These are phyloP conservation scores for Lyophyllum semitale DNA, from an alignment of 768 basidiomycete species.

Conservation along the genomic window DNA sequence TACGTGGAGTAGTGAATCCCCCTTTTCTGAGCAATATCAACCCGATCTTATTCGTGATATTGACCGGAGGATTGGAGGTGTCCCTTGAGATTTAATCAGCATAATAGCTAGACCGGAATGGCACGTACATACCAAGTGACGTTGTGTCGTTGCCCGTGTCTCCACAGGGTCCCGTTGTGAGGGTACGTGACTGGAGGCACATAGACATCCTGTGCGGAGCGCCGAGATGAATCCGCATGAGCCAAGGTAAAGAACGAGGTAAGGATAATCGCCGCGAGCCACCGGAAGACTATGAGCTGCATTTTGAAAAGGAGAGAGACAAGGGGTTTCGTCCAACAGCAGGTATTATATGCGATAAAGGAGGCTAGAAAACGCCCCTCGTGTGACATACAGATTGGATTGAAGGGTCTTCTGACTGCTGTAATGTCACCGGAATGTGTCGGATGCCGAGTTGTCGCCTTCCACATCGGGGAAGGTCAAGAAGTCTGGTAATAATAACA, in stretches of 20 bases:
- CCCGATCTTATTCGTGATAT: conserved; percentile 43
- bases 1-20: conserved; percentile 23
- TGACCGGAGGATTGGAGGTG: conserved; percentile 25
- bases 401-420: no score
- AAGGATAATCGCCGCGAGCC: not conserved
- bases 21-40: conserved; percentile 33
- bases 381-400: no score
- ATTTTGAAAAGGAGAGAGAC: no score
- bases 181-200: conserved; percentile 37
- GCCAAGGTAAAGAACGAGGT: not conserved
- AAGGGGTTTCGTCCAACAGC: no score
- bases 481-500: no score
- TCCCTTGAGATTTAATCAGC: not conserved
- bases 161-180: conserved; percentile 32
- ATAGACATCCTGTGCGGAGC: conserved; percentile 33
- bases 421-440: no score
- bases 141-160: conserved; percentile 31
- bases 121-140: conserved; percentile 37
- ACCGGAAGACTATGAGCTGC: not conserved
- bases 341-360: no score
- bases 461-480: no score
- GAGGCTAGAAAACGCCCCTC: no score
- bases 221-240: not conserved
- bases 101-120: not conserved
- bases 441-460: no score